Evolutionary conservation across 345 rosid genomes (phyloP).

Genomic region (Rhodomyrtus tomentosa): DNA sequence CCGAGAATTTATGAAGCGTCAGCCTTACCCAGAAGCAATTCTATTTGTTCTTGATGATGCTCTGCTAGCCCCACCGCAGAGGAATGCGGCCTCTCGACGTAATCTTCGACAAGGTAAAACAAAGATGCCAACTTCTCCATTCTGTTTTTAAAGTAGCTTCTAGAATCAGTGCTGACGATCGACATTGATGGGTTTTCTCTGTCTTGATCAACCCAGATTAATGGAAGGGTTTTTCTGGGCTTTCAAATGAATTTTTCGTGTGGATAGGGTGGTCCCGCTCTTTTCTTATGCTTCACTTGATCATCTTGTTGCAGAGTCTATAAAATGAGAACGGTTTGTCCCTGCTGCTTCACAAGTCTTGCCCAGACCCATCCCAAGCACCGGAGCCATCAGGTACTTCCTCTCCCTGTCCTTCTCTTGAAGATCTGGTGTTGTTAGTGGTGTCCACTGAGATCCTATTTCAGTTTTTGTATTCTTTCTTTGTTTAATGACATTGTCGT

Average conservation of each 20-base stretch:
- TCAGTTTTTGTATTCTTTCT: not conserved
- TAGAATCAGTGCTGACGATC: not conserved
- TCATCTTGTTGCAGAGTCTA: not conserved
- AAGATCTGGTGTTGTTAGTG: not conserved
- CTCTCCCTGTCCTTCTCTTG: not conserved
- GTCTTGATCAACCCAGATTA: not conserved
- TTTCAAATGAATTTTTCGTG: not conserved
- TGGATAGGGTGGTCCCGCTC: conserved; percentile 12
- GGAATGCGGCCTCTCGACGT: not conserved
- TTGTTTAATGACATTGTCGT: not conserved
- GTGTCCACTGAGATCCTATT: not conserved
- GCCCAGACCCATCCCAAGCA: conserved; percentile 7
- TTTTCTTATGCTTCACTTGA: conserved; percentile 35
- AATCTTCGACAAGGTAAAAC: not conserved
- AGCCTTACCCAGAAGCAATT: conserved; percentile 5
- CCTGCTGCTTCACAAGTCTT: conserved; percentile 22
- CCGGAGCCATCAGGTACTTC: conserved; percentile 16
- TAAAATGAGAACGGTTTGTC: conserved; percentile 33
- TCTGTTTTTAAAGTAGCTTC: not conserved
- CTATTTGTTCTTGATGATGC: not conserved
- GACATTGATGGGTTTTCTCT: not conserved
- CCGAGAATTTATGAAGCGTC: not conserved
- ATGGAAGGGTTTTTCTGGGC: not conserved
- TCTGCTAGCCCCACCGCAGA: not conserved
- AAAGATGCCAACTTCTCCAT: not conserved